Evolutionary conservation across 768 basidiomycete genomes (phyloP), one percentile per base, ranked within the genome.

Genomic region (Hypsizygus marmoreus): DNA sequence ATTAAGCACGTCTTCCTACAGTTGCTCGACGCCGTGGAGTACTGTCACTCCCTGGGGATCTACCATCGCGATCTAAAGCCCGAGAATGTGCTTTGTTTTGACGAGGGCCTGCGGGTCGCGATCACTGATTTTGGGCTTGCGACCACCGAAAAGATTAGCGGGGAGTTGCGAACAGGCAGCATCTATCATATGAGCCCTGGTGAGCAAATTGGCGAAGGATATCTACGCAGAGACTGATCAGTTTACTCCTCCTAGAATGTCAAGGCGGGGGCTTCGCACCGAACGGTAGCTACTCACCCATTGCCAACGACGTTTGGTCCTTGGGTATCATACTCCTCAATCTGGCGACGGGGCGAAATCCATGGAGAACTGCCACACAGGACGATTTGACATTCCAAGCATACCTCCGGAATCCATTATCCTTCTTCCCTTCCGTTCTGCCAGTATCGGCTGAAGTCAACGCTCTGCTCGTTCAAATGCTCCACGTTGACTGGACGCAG

Each of bases 101-200:
- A 86, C 63, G 68, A 77, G 52, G 94, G 93, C 37, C 72, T 77
- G 53, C 76, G 81, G 40, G 80, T 97, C 41, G 85, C 90, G 40
- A 80, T 98, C 51, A 95, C 94, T 28, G 95, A 98, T 69, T 98
- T 98, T 65, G 95, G 95, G 17, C 79, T 98, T 6, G 88, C 95
- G 2, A 97, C 95, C 4, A 88, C 87, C 16, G 92, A 95, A 53
- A 81, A 79, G 60, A 73, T 80, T 44, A 93, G 91, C 58, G 79
- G 79, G 43, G 95, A 98, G 65, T 92, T 94, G 67, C 82, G 91
- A 40, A 97, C 94, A 26, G 95, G 95, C n/a, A 94, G 91, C 57
- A 82, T 94, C n/a, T 97, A 93, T 67, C 95, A 97, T 68, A 95
- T 98, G 88, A 94, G 91, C 60, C 95, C 95, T 67, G 92, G 89